Conservation (phyloP, 805 yeast species). For the Pichia sporocuriosa region DNA sequence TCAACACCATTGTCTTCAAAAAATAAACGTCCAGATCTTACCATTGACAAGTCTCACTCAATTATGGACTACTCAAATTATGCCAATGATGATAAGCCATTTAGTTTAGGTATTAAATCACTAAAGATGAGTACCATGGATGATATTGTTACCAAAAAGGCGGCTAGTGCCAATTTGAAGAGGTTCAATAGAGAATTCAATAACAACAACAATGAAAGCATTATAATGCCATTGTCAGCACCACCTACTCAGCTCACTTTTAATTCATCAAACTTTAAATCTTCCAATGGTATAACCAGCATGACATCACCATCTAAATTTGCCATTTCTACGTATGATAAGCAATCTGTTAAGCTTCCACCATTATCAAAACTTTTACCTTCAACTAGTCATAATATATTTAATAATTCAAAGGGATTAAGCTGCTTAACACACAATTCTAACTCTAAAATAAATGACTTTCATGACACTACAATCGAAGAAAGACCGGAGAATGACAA, state of each 20-base stretch:
- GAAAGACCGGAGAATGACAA: background rate
- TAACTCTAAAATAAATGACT: background rate
- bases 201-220: background rate
- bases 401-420: background rate
- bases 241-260: slow-evolving; percentile 3
- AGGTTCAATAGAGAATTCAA: slow-evolving; percentile 15
- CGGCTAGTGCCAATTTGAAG: slow-evolving; percentile 23
- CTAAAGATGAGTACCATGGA: slow-evolving; percentile 15
- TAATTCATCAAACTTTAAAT: background rate
- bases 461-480: slow-evolving; percentile 3
- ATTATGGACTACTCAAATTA: too few relatives aligned
- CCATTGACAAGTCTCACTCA: too few relatives aligned
- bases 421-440: too few relatives aligned
- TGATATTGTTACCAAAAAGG: slow-evolving; percentile 24
- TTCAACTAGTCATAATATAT: background rate
- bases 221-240: slow-evolving; percentile 3
- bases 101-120: slow-evolving; percentile 6
- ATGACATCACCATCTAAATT: slow-evolving; percentile 27
- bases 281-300: slow-evolving; percentile 9
- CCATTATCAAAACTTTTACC: slow-evolving; percentile 22
- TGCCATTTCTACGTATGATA: slow-evolving; percentile 13
- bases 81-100: too few relatives aligned
- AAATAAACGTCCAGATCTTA: too few relatives aligned
- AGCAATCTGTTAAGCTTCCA: slow-evolving; percentile 21
- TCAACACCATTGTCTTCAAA: background rate